Evolutionary conservation across 2,329 filamentous ascomycete species (phyloP), one percentile per base, ranked within the genome.

Genomic region (Sporothrix luriei): DNA sequence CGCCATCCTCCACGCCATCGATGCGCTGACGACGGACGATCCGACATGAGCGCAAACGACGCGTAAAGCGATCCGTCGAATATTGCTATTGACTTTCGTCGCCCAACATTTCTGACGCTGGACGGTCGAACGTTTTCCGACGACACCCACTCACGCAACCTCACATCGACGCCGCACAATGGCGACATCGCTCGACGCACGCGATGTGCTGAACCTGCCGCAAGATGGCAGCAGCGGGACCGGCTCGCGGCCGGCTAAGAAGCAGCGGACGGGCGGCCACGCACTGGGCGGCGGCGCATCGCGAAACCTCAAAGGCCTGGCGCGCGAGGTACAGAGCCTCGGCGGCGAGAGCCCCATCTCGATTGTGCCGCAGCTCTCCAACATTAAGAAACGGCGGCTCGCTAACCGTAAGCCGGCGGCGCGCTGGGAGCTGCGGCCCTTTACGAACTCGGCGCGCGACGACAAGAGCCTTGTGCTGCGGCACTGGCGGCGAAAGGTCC

Each of bases 201-300:
- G 91, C 82, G 93, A 97, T 79, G 92, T 97, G 77, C 88, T 97
- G 77, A 92, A 94, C 79, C 84, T 97, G 78, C 90, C 90, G 65
- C 82, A 88, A 74, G 89, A 88, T 43, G 80, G 82, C 71, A 75
- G 80, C 66, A 76, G 55, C n/a, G 66, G 57, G 7, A 81, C 66
- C 81, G 66, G 57, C 77, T 83, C 68, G 19, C 82, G 90, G 72
- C 87, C 89, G 52, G 81, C 86, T 55, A 96, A 95, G 82, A 94
- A 94, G 78, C 88, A 90, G 75, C 93, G 91, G 78, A 82, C 87
- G 7, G 82, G 85, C 19, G 86, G 85, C 61, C 86, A 89, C 73
- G 52, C 69, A 3, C 52, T 69, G 6, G 66, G 67, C 1, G 62
- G 33, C 1, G 49, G 51, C 3, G 69, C 67, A 14, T 24, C 82